Conservation (phyloP, 2,329 filamentous ascomycete species). For the Xylaria sp. region DNA sequence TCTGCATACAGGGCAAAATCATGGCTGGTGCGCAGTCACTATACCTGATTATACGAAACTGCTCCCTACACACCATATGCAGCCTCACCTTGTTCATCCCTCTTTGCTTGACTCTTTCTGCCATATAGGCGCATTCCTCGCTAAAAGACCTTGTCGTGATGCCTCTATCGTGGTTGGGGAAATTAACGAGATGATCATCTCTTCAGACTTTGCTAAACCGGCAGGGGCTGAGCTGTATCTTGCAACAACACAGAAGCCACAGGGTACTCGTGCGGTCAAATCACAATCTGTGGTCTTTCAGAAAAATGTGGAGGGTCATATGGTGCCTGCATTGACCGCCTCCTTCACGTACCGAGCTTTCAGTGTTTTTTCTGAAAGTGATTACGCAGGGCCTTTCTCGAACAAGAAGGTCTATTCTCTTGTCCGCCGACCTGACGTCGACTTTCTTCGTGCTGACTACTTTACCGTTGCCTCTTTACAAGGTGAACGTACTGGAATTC, state of each 20-base stretch:
- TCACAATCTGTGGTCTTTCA: conserved; percentile 27
- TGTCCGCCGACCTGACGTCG: conserved; percentile 21
- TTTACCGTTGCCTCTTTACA: not conserved
- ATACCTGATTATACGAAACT: conserved; percentile 23
- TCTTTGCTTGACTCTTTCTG: conserved; percentile 23
- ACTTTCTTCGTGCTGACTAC: conserved; percentile 13
- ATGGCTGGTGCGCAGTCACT: conserved; percentile 16
- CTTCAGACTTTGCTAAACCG: conserved; percentile 16
- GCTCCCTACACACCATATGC: conserved; percentile 26
- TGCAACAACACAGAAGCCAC: conserved; percentile 27
- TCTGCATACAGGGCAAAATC: conserved; percentile 12
- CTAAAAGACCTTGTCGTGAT: conserved; percentile 24
- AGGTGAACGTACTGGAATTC: not conserved
- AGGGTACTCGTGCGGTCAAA: conserved; percentile 22
- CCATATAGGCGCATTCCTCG: conserved; percentile 27
- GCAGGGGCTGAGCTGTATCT: conserved; percentile 21
- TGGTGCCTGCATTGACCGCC: conserved; percentile 17
- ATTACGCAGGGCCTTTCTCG: conserved; percentile 20
- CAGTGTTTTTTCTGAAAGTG: conserved; percentile 10
- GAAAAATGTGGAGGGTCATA: conserved; percentile 5
- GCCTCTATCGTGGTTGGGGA: conserved; percentile 28
- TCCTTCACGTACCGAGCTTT: conserved; percentile 26
- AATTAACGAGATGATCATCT: conserved; percentile 27
- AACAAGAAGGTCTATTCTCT: conserved; percentile 24
- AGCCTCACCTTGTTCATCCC: conserved; percentile 26